Evolutionary conservation across 2,329 filamentous ascomycete species (phyloP).

Genomic region (Colletotrichum graminicola): DNA sequence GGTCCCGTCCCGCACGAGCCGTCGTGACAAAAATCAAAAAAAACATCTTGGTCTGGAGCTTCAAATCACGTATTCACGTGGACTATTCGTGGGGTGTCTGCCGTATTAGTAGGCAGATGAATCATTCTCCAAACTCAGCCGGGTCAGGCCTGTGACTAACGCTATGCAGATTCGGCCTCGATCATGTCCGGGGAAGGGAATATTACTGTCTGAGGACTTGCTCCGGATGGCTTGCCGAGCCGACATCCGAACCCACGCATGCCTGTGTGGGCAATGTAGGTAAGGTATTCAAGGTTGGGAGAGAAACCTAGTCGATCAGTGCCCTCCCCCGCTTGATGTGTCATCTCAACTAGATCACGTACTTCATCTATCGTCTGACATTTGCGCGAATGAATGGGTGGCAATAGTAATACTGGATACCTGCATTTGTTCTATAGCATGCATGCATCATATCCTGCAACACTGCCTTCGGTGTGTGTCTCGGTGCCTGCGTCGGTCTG

Average conservation of each 20-base stretch:
- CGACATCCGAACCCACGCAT: background rate
- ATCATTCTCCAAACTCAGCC: background rate
- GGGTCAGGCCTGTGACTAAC: background rate
- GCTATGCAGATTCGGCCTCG: background rate
- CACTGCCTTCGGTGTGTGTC: background rate
- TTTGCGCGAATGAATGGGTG: background rate
- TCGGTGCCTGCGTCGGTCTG: background rate
- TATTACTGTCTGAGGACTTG: background rate
- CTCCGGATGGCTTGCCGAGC: background rate
- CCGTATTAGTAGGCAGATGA: background rate
- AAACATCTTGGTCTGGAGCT: constrained; percentile 18
- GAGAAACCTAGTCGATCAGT: background rate
- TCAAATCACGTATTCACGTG: background rate
- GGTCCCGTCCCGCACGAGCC: constrained; percentile 23
- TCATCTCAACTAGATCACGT: background rate
- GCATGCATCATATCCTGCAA: background rate
- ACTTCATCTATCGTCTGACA: background rate
- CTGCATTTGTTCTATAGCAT: background rate
- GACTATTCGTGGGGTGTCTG: background rate
- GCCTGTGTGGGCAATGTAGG: background rate
- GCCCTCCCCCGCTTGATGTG: no score
- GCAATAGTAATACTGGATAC: background rate
- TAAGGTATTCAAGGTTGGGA: background rate
- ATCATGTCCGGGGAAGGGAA: background rate
- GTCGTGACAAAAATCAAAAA: constrained; percentile 38